Conservation (phyloP, 164 flowering plant species). For the Piper longum region DNA sequence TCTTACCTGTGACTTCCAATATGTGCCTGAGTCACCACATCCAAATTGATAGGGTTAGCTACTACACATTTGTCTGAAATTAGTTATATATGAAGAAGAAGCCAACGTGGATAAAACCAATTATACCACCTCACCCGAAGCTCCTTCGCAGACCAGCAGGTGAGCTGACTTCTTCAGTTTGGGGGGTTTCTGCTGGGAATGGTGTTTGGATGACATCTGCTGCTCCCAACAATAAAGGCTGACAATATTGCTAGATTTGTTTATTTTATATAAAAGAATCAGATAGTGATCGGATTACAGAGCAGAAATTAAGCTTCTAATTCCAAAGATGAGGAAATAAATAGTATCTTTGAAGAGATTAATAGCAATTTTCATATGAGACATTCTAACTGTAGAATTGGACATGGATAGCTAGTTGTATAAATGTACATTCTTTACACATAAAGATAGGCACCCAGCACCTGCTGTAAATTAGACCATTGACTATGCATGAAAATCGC, state of each 20-base stretch:
- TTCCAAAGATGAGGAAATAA: not conserved
- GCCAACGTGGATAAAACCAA: not conserved
- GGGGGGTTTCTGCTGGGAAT: conserved; percentile 17
- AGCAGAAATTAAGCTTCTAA: not conserved
- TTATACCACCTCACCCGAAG: conserved; percentile 22
- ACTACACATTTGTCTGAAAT: conserved; percentile 12
- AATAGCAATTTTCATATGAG: not conserved
- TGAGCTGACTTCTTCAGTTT: conserved; percentile 16
- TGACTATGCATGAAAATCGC: no score
- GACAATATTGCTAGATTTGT: not conserved
- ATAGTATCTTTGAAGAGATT: not conserved
- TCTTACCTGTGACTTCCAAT: conserved; percentile 75
- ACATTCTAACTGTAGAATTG: not conserved
- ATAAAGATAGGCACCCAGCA: no score
- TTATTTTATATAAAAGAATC: not conserved
- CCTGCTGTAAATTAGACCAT: no score
- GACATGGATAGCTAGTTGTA: not conserved
- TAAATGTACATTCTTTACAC: no score
- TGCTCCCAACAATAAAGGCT: conserved; percentile 23
- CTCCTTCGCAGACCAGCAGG: conserved; percentile 46
- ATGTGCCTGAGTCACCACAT: conserved; percentile 43
- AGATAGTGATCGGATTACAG: not conserved
- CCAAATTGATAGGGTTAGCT: conserved; percentile 38
- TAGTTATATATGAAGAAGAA: not conserved
- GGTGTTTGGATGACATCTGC: conserved; percentile 14